Percentiles rank a stretch among this genome's conserved stretches.
These are phyloP conservation scores for Talaromyces wortmannii DNA, from an alignment of 495 filamentous ascomycete genomes.

Conservation along the genomic window DNA sequence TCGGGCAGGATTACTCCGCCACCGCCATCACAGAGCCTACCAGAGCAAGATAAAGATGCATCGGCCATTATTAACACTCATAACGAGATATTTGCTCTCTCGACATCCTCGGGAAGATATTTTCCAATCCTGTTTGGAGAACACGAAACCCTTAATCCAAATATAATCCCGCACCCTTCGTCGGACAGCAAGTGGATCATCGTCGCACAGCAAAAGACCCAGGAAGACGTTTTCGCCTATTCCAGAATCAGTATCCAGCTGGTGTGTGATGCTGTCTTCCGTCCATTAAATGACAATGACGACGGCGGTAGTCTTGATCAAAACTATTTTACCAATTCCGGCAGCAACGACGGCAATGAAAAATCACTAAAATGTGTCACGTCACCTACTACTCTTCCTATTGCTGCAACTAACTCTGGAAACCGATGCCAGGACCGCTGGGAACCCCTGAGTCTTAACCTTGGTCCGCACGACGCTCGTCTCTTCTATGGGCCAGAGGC, in stretches of 20 bases:
- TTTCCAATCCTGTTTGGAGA: slow-evolving; percentile 36
- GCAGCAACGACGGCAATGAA: slow-evolving; percentile 7
- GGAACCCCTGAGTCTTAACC: slow-evolving; percentile 20
- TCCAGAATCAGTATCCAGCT: slow-evolving; percentile 25
- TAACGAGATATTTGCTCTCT: slow-evolving; percentile 32
- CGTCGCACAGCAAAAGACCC: slow-evolving; percentile 25
- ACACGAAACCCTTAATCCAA: slow-evolving; percentile 36
- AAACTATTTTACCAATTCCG: background rate
- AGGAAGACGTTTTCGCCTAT: background rate
- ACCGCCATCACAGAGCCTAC: background rate
- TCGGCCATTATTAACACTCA: slow-evolving; percentile 5
- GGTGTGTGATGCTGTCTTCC: slow-evolving; percentile 37
- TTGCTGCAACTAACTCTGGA: slow-evolving; percentile 27
- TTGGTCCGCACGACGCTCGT: slow-evolving; percentile 45
- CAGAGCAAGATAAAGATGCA: background rate
- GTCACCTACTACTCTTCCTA: slow-evolving; percentile 26
- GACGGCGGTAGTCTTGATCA: background rate
- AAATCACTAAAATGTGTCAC: slow-evolving; percentile 26
- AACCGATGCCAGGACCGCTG: slow-evolving; percentile 32
- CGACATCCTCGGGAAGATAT: slow-evolving; percentile 27
- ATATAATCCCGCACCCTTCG: slow-evolving; percentile 44
- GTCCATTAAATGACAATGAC: background rate
- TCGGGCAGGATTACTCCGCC: background rate
- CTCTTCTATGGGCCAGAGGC: slow-evolving; percentile 43
- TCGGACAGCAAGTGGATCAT: slow-evolving; percentile 37